Conservation (phyloP, 495 filamentous ascomycete genomes). For the Talaromyces borbonicus region DNA sequence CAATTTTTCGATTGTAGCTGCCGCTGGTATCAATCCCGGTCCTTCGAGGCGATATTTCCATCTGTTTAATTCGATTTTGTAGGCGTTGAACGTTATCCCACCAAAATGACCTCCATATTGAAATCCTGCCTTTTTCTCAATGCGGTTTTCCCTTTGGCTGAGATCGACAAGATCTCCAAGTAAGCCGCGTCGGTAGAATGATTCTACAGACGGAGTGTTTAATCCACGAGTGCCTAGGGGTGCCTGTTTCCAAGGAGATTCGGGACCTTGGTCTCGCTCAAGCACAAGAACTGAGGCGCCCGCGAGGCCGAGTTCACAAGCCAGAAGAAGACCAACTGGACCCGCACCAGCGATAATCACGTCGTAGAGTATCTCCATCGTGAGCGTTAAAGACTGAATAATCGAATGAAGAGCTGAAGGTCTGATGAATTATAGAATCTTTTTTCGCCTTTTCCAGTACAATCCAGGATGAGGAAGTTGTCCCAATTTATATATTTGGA, state of each 20-base stretch:
- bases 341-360: constrained; percentile 35
- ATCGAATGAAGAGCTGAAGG: no score
- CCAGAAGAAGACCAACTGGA: constrained; percentile 30
- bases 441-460: no score
- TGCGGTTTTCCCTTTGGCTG: neutral
- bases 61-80: constrained; percentile 15
- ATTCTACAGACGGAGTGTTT: constrained; percentile 19
- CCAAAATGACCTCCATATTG: constrained; percentile 22
- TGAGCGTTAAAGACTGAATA: neutral
- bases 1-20: constrained; percentile 8
- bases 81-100: constrained; percentile 16
- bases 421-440: no score
- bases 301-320: constrained; percentile 19
- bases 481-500: no score
- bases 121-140: constrained; percentile 8
- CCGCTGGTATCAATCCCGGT: constrained; percentile 9
- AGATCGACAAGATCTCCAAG: constrained; percentile 13
- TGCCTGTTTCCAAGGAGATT: constrained; percentile 13
- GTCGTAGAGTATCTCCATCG: constrained; percentile 8
- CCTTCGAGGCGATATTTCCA: constrained; percentile 19
- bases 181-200: constrained; percentile 23
- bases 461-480: no score
- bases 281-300: constrained; percentile 18
- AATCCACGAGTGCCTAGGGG: constrained; percentile 18
- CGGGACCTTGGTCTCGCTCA: constrained; percentile 13